Percentiles rank a stretch among this genome's conserved stretches.
Conservation (phyloP, 768 basidiomycete species). For the Neoboletus brunneissimus region DNA sequence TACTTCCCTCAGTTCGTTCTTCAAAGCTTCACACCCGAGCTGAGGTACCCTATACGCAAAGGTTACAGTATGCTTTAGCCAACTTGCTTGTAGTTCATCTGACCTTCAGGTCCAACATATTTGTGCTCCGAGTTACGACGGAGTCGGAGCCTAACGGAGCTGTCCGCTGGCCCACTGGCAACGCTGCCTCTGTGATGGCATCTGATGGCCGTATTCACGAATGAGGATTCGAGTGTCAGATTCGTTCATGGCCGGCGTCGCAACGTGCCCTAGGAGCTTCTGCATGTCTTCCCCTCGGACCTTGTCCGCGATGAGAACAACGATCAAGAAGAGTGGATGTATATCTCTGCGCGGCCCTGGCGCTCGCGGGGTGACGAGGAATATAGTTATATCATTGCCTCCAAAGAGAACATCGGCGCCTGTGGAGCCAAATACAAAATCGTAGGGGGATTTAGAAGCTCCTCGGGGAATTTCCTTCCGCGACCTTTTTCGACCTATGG, state of each 20-base stretch:
- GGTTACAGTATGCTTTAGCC: too few relatives aligned
- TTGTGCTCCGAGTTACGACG: neutral
- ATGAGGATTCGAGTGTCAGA: neutral
- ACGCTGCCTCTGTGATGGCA: neutral
- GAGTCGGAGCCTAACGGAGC: neutral
- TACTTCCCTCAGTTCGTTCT: too few relatives aligned
- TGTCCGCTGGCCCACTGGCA: neutral
- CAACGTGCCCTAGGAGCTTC: neutral
- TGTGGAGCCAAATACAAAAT: neutral
- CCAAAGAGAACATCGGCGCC: neutral
- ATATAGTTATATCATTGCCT: neutral
- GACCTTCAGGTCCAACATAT: too few relatives aligned
- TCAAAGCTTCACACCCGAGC: too few relatives aligned
- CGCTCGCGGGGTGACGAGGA: conserved; percentile 35
- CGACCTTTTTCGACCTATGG: neutral
- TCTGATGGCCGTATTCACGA: conserved; percentile 6
- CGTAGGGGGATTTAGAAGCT: neutral
- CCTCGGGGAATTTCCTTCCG: conserved; percentile 6
- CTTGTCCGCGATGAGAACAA: neutral
- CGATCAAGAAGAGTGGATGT: conserved; percentile 71
- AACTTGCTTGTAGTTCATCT: too few relatives aligned
- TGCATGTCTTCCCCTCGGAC: conserved; percentile 3
- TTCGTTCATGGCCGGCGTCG: neutral
- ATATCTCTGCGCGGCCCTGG: conserved; percentile 83
- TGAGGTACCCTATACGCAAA: too few relatives aligned